Evolutionary conservation across 2,329 filamentous ascomycete genomes (phyloP), one percentile per base, ranked within the genome.

Genomic region (Cadophora gregata): DNA sequence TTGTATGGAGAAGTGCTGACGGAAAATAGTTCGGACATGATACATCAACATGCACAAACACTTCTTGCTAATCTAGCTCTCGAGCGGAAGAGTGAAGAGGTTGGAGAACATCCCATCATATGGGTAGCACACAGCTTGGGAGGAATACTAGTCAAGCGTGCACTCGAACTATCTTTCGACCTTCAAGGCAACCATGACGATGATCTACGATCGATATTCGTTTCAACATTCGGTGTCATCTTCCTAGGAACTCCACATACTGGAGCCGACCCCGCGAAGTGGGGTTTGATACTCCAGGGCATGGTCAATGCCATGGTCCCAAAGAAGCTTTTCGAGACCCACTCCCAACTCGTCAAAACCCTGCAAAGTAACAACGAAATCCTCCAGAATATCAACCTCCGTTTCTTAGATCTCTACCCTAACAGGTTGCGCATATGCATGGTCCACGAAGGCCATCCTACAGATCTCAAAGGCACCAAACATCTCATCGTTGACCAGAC

Each of bases 161-260:
- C 89, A 1, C 79, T 93, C 58, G 83, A 91, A 59, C 88, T 90
- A 75, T 90, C 88, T 55, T 85, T 86, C 70, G 89, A 88, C 72
- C 76, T 91, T 14, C 82, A 81, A 8, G 83, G 83, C 48, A 83
- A 85, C 64, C 83, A 87, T 71, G 85, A 88, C 45, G 86, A 91
- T 67, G 84, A 90, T 64, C 83, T 88, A 42, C 85, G 90, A 24
- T 89, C 89, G 12, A 86, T 93, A 62, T 93, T 86, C 71, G 84
- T 93, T 10, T 93, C 90, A 0, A 93, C 91, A 0, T 93, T 89
- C 74, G 91, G 88, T 27, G 86, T 93, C 65, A 82, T 93, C 38
- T 94, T 94, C 76, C 82, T 94, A 31, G 91, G 91, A 16, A 94
- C 91, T 16, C 91, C 91, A 7, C 91, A 93, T 76, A 86, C 84